These are phyloP conservation scores for Ophiosphaerella narmari DNA, from an alignment of 2,329 filamentous ascomycete genomes.

Conservation along the genomic window DNA sequence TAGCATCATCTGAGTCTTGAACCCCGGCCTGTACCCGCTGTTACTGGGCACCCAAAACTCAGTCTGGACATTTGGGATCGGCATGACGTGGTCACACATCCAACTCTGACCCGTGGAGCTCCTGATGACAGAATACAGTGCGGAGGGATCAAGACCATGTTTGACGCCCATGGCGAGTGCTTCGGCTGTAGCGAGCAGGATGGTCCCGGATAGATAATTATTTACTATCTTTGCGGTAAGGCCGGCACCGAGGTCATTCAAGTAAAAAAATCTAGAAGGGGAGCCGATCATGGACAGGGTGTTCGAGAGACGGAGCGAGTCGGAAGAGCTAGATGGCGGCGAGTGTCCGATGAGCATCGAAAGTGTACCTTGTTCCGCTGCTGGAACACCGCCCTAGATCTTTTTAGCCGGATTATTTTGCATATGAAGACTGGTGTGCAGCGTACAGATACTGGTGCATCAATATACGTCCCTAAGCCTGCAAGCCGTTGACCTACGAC, in stretches of 20 bases:
- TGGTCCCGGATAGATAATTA: conserved; percentile 39
- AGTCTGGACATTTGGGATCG: conserved; percentile 34
- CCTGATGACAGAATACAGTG: conserved; percentile 34
- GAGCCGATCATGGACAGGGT: conserved; percentile 29
- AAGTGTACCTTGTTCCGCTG: conserved; percentile 32
- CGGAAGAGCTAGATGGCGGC: conserved; percentile 9
- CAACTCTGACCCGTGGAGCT: conserved; percentile 38
- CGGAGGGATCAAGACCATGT: conserved; percentile 34
- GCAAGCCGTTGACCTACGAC: conserved; percentile 27
- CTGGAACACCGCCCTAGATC: conserved; percentile 35
- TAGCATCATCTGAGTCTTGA: conserved; percentile 44
- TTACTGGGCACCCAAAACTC: conserved; percentile 40
- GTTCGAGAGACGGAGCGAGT: conserved; percentile 16
- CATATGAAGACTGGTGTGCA: background rate
- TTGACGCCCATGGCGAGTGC: conserved; percentile 37
- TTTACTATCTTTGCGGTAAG: conserved; percentile 42
- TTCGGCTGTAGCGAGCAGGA: conserved; percentile 39
- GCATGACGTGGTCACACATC: conserved; percentile 43
- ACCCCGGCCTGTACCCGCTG: conserved; percentile 39
- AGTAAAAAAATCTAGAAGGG: conserved; percentile 36
- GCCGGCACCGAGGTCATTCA: conserved; percentile 32
- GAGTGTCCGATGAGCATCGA: conserved; percentile 34
- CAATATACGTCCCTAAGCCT: conserved; percentile 29
- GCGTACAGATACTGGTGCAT: conserved; percentile 38
- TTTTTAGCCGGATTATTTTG: background rate